Conservation (phyloP, 73 alveolate species). For the Tetrahymena elliotti region DNA sequence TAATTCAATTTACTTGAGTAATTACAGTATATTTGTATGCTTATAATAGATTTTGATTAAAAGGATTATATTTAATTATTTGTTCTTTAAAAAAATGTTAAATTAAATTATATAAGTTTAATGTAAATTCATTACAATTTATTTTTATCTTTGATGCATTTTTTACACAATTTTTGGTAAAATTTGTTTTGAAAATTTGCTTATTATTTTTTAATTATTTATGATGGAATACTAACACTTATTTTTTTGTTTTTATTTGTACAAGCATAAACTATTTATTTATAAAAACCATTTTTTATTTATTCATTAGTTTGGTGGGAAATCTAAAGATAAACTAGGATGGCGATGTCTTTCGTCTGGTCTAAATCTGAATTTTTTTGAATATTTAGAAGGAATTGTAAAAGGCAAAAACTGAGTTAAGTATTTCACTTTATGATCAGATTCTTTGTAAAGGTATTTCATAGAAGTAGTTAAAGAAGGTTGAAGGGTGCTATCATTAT, state of each 20-base stretch:
- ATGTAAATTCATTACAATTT: no score
- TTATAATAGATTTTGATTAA: no score
- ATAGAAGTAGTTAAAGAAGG: slow-evolving; percentile 55
- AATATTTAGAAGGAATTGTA: slow-evolving; percentile 6
- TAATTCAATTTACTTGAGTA: no score
- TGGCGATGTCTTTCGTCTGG: background rate
- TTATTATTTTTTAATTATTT: no score
- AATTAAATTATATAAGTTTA: no score
- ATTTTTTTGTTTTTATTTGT: no score
- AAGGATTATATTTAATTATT: no score
- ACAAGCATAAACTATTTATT: background rate
- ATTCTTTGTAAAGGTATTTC: slow-evolving; percentile 60
- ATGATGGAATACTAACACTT: no score
- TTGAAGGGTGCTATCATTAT: slow-evolving; percentile 51
- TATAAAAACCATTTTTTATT: no score
- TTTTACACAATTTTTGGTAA: background rate
- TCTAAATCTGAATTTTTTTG: slow-evolving; percentile 1
- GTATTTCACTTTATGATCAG: slow-evolving; percentile 43
- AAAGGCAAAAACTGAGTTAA: slow-evolving; percentile 58
- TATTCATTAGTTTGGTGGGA: background rate
- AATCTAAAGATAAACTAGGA: background rate
- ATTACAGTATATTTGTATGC: no score
- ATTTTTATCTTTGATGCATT: no score
- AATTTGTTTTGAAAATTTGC: background rate
- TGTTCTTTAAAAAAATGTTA: no score